Base-by-base conservation (phyloP, 179 eudicot genomes). In the Vitellaria paradoxa region DNA sequence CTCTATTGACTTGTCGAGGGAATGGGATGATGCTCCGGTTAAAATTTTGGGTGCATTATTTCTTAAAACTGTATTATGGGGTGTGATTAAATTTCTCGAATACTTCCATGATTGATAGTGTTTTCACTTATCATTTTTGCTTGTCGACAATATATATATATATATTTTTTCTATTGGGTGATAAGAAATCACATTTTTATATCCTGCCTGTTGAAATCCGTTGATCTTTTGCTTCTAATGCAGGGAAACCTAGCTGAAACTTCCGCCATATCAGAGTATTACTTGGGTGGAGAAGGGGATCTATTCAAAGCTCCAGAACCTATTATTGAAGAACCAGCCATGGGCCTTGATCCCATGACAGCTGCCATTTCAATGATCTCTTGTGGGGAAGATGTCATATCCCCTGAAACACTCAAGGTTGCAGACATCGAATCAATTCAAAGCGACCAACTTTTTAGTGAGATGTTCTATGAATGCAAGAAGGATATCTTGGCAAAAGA, bases 301-400 rank as follows among this genome's bases (percentile, higher is more conserved):
- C 89, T 93, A 11, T 96, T 96, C 78, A 93, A 91, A 82, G 98
- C 99, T 42, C 97, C 98, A 7, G 91, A 88, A 79, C 91, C 96
- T 23, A 85, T 96, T 55, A 81, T 93, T 13, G 97, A 95, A 79
- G 95, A 96, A 73, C 88, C 91, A 24, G 30, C 79, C 4, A 72
- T 83, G 70, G 84, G 84, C 70, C 82, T 90, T 71, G 90, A 93
- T 86, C 96, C 98, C 56, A 82, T 91, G 84, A 70, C 83, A 40
- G 87, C 90, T 37, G 86, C 92, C 55, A 86, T 95, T 66, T 88
- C 95, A 55, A 84, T 95, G 94, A 88, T 87, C n/a, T 88, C 98
- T 9, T 81, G 82, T 67, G 95, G 87, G 30, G 96, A 90, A 74
- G 85, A 85, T 71, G 84, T 79, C 76, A 74, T 86, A 53, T 80